Conservation (phyloP, 1,139 yeast species). For the Suhomyces atakaporum region DNA sequence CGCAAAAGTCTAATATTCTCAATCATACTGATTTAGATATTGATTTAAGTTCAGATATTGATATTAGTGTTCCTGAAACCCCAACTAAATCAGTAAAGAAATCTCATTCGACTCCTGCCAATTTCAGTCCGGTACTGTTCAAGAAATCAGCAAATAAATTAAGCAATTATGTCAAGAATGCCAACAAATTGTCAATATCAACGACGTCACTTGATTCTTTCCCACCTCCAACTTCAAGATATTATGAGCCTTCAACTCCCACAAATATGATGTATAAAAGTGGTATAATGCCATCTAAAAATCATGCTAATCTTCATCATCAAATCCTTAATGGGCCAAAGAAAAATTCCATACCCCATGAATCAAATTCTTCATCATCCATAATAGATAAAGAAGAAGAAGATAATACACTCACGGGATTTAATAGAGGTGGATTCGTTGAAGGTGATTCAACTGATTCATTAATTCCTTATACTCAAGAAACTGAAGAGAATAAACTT, state of each 20-base stretch:
- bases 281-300: slow-evolving; percentile 14
- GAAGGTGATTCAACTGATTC: slow-evolving; percentile 3
- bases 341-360: slow-evolving; percentile 2
- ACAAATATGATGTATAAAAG: slow-evolving; percentile 20
- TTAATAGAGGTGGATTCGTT: slow-evolving; percentile 6
- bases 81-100: slow-evolving; percentile 45
- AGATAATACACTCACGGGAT: slow-evolving; percentile 12
- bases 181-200: slow-evolving; percentile 12
- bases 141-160: slow-evolving; percentile 14
- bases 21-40: slow-evolving; percentile 27
- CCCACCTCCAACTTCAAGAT: slow-evolving; percentile 6
- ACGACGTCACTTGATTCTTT: slow-evolving; percentile 10
- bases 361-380: slow-evolving; percentile 1
- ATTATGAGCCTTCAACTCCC: slow-evolving; percentile 35
- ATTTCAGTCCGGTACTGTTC: slow-evolving; percentile 31
- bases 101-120: slow-evolving; percentile 35
- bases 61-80: slow-evolving; percentile 39
- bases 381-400: slow-evolving; percentile 10
- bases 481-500: slow-evolving; percentile 3
- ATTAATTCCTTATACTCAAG: slow-evolving; percentile 9
- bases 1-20: slow-evolving; percentile 15
- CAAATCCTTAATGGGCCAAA: slow-evolving; percentile 15
- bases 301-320: slow-evolving; percentile 14
- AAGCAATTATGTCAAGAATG: slow-evolving; percentile 11
- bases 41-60: slow-evolving; percentile 23